Base-by-base conservation (phyloP, 163 green algal genomes). In the Scenedesmus sp. region DNA sequence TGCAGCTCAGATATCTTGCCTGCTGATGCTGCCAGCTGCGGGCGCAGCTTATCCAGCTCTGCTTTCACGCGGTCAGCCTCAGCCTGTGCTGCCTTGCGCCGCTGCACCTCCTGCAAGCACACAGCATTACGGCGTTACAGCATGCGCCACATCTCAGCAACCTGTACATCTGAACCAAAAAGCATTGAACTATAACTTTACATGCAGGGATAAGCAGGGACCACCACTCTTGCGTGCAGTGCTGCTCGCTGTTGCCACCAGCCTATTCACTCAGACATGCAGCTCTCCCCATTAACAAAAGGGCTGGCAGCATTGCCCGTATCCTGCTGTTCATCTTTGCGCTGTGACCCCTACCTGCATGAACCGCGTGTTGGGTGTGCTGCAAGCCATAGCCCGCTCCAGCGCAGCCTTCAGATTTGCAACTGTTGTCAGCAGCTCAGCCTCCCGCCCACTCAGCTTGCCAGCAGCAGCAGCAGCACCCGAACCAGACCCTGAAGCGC, bases 341-440 rank as follows among this genome's bases (percentile, higher is more conserved):
- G 9, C 59, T 18, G 13, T 52, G 16, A 20, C 46, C 55, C 91
- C 56, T 62, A 95, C 95, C 93, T 95, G 93, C 94, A 96, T 96
- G 91, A 95, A 97, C 73, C 96, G 96, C 52, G 94, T 95, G 54
- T 91, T 95, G 76, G 94, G 91, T 60, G 91, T 94, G 83, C 93
- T 94, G 84, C 92, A 93, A 8, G 93, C 88, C 52, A 94, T 94
- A 2, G 93, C 90, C 90, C 94, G 94, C 87, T 97, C 95, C 89
- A 97, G 90, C 10, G 95, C 95, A 2, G 88, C 84, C 91, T 96
- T 96, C 13, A 97, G 92, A 88, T 94, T 96, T 34, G 89, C 90
- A 8, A 97, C 93, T 9, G 95, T 97, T n/a, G 82, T 93, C 91
- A 97, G 56, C 66, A 97, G 92, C 92, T 96, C 94, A 60, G 91